Evolutionary conservation across 495 filamentous ascomycete genomes (phyloP), one percentile per base, ranked within the genome.

Genomic region (Bryoglossum gracile): DNA sequence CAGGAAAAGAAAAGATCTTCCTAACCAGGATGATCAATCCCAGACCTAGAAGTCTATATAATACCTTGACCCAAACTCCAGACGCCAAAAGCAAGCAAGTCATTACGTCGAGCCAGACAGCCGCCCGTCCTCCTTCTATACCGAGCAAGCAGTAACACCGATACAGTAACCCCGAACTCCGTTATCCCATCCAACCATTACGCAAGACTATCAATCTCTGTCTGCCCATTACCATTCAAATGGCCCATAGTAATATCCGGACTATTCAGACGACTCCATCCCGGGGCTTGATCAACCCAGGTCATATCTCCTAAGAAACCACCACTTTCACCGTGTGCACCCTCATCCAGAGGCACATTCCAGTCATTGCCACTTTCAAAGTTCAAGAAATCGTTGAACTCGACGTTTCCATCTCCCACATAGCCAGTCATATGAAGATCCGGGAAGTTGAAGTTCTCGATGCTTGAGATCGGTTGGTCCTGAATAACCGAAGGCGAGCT

Each of bases 241-340:
- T 6, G 26, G 13, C 13, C 26, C 5, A 30, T 13, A 5, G 5
- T 13, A 30, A 13, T 42, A 11, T 18, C 19, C 8, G 56, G 56
- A 43, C 56, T 59, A 36, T 48, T 59, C 33, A 58, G 24, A 14
- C 55, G 10, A 26, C 46, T 51, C 51, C 51, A 52, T 1, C 48
- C 44, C 10, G 51, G 41, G 11, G 47, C 37, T 8, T 59, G 51
- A 40, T 59, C 46, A 23, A 59, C 30, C 56, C 56, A 59, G 24
- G 37, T 53, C 56, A 59, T 53, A 40, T 59, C 56, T 5, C 36
- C 51, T 24, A 56, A 25, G 19, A 55, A 59, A 1, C 52, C 52
- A 14, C 56, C 56, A 21, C 48, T 53, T 21, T 59, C 56, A 13
- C 56, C 56, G 25, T 59, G 56, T 8, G 49, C 52, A 11, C 56